Evolutionary conservation across 2,329 filamentous ascomycete species (phyloP).

Genomic region (Microcyclosporella mali): DNA sequence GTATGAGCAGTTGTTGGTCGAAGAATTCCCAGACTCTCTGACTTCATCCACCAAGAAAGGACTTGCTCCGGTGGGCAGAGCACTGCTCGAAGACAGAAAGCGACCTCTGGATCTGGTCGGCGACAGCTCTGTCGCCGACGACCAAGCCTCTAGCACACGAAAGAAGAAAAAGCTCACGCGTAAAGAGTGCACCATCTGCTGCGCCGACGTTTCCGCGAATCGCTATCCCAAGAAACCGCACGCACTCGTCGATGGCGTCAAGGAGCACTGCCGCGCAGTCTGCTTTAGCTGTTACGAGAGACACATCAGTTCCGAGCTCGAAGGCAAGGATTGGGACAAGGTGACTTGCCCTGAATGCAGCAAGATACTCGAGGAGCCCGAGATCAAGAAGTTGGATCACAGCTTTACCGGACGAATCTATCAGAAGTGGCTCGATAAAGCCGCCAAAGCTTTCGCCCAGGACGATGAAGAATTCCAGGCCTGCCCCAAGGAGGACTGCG

Average conservation of each 20-base stretch:
- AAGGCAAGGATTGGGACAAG: constrained; percentile 7
- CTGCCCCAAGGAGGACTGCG: constrained; percentile 5
- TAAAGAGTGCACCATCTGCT: constrained; percentile 16
- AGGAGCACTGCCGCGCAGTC: constrained; percentile 1
- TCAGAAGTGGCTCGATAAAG: constrained; percentile 5
- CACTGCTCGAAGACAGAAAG: not conserved
- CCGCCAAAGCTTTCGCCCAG: not conserved
- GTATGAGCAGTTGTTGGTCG: not conserved
- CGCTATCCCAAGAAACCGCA: constrained; percentile 9
- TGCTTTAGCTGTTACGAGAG: constrained; percentile 16
- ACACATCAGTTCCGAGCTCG: constrained; percentile 11
- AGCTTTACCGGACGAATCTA: constrained; percentile 1
- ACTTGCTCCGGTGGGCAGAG: not conserved
- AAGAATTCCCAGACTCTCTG: not conserved
- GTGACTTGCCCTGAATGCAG: constrained; percentile 15
- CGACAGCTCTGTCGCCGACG: not conserved
- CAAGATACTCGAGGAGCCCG: constrained; percentile 7
- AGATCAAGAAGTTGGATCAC: constrained; percentile 12
- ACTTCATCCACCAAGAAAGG: not conserved
- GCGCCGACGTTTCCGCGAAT: constrained; percentile 3
- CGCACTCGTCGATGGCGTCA: not conserved
- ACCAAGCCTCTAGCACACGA: not conserved
- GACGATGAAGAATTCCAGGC: constrained; percentile 3
- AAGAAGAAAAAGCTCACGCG: constrained; percentile 1
- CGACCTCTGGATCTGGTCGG: too few relatives aligned